Evolutionary conservation across 208 protist genomes (phyloP).

Genomic region (Acanthamoeba pearcei): DNA sequence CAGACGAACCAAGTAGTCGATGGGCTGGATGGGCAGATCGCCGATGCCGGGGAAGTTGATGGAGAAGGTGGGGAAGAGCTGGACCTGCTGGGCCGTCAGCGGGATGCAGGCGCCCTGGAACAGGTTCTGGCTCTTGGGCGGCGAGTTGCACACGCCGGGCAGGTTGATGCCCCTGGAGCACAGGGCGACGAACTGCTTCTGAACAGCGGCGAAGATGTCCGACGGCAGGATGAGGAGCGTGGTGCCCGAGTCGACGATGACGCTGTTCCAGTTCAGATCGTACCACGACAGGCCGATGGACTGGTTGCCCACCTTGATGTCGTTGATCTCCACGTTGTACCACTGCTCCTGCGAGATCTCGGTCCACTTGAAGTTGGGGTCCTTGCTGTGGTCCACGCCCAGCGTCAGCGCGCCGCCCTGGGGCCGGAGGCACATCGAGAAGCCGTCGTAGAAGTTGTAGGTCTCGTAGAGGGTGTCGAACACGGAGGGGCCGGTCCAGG

Average conservation of each 20-base stretch:
- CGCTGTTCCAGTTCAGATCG: slow-evolving; percentile 21
- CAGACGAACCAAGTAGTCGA: slow-evolving; percentile 12
- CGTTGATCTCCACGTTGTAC: slow-evolving; percentile 56
- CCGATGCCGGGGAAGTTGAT: slow-evolving; percentile 59
- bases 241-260: slow-evolving; percentile 65
- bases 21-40: slow-evolving; percentile 22
- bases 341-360: slow-evolving; percentile 33
- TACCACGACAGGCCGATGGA: slow-evolving; percentile 37
- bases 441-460: slow-evolving; percentile 55
- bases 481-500: neutral
- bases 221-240: slow-evolving; percentile 11
- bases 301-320: slow-evolving; percentile 41
- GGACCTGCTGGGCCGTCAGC: neutral
- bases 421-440: slow-evolving; percentile 38
- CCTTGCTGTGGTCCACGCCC: slow-evolving; percentile 29
- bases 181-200: slow-evolving; percentile 8
- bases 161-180: slow-evolving; percentile 14
- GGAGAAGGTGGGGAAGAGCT: slow-evolving; percentile 17
- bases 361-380: slow-evolving; percentile 53
- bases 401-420: neutral
- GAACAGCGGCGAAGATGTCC: slow-evolving; percentile 21
- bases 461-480: slow-evolving; percentile 17
- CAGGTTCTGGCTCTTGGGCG: slow-evolving; percentile 11
- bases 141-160: slow-evolving; percentile 18
- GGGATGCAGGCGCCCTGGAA: slow-evolving; percentile 30